phyloP scores from a whole-genome alignment of 2,329 filamentous ascomycete genomes.

The Botryotinia narcissicola region DNA sequence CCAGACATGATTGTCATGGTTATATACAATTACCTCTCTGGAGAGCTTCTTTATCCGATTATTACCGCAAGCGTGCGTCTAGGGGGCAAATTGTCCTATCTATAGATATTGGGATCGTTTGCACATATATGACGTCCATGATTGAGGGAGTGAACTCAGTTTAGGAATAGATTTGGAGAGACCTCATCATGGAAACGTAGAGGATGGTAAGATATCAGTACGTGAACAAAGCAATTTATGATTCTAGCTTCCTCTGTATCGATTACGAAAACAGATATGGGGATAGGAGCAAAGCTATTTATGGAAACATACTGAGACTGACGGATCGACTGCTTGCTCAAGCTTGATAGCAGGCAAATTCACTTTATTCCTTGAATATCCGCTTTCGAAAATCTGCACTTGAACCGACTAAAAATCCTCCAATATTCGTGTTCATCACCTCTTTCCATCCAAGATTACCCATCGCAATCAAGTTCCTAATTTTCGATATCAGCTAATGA shows the following conservation, averaged over 20 bases:
- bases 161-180: neutral
- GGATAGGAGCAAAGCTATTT: neutral
- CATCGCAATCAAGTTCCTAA: neutral
- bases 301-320: neutral
- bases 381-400: neutral
- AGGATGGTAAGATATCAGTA: neutral
- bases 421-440: neutral
- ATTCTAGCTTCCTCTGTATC: neutral
- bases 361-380: neutral
- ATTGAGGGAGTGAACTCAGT: neutral
- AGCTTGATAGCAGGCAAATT: neutral
- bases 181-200: neutral
- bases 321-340: neutral
- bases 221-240: constrained; percentile 3
- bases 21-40: constrained; percentile 11
- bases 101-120: neutral
- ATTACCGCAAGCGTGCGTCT: neutral
- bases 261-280: neutral
- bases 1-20: neutral
- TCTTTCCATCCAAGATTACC: neutral
- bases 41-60: constrained; percentile 1
- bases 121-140: neutral
- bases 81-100: neutral
- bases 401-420: neutral
- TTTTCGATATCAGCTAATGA: neutral